Base-by-base conservation (phyloP, 257 asterid species). In the Paraleonurus japonicus region DNA sequence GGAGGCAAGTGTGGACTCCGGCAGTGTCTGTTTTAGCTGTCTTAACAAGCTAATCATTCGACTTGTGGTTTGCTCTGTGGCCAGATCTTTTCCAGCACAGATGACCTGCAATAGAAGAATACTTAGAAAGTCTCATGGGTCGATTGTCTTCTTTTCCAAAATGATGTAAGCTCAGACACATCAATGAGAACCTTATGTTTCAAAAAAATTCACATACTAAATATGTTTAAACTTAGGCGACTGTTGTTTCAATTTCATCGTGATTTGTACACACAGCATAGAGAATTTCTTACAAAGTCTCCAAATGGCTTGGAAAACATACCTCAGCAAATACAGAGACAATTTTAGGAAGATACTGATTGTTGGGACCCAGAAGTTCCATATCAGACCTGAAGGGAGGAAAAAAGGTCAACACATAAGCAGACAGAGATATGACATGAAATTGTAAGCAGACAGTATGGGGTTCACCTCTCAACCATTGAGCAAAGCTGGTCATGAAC, bases 301-400 rank as follows among this genome's bases (percentile, higher is more conserved):
- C 6, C 64, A 35, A 33, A 37, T 7, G 11, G 27, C 51, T n/a
- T 4, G 75, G 22, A 67, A 9, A 69, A 72, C 93, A 67, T 72
- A 94, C 99, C 99, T 95, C 99, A 20, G 98, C 98, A 81, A 95
- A 95, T 32, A 92, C 95, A 23, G 92, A 83, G 41, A 95, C 98
- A 76, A 95, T 83, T 82, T 95, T 95, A 1, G 98, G 94, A 63
- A 95, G 96, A 78, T 89, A 78, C 80, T 95, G 98, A 72, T 95
- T 95, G 79, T 88, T 85, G 73, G 95, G 92, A 67, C 99, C 97
- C 86, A 95, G 80, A 58, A 95, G 88, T 30, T 88, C 98, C 61
- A 61, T 30, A 83, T 95, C 99, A 10, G 96, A 88, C 86, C 98
- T 92, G 85, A 72, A 85, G 76, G 17, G 28, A 19, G 67, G 11